These are phyloP conservation scores for Blepharisma stoltei DNA, from an alignment of 73 alveolate genomes.

Conservation along the genomic window DNA sequence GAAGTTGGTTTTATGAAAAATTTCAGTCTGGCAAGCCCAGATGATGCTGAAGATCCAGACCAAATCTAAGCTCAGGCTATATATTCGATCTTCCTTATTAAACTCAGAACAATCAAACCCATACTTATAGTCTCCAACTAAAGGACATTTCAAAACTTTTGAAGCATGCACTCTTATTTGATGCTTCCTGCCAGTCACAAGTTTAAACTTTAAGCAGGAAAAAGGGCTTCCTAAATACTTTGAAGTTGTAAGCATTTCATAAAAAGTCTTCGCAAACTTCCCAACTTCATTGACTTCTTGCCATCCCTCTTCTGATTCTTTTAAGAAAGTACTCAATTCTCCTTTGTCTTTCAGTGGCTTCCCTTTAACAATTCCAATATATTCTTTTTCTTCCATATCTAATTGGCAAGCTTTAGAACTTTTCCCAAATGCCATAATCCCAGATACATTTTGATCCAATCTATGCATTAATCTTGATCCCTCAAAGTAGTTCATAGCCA, in stretches of 20 bases:
- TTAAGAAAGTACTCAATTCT: background rate
- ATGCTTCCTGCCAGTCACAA: constrained; percentile 31
- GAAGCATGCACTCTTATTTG: constrained; percentile 18
- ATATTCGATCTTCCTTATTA: no score
- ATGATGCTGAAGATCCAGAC: no score
- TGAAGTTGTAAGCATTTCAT: background rate
- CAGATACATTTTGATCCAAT: constrained; percentile 20
- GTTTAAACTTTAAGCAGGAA: background rate
- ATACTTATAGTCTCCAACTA: constrained; percentile 20
- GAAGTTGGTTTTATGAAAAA: no score
- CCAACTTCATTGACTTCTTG: background rate
- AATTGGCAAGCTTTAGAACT: background rate
- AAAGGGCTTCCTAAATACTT: background rate
- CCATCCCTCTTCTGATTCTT: background rate
- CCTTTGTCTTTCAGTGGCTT: constrained; percentile 1
- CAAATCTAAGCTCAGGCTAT: no score
- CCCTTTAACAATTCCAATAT: background rate
- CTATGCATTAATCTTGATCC: constrained; percentile 5
- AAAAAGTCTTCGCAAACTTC: constrained; percentile 1
- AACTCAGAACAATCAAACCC: background rate
- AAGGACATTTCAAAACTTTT: background rate
- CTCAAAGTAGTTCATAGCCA: constrained; percentile 1
- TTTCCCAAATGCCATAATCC: background rate
- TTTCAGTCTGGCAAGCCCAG: no score
- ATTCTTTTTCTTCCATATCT: background rate